Base-by-base conservation (phyloP, 164 flowering plant species). In the Stephania japonica region DNA sequence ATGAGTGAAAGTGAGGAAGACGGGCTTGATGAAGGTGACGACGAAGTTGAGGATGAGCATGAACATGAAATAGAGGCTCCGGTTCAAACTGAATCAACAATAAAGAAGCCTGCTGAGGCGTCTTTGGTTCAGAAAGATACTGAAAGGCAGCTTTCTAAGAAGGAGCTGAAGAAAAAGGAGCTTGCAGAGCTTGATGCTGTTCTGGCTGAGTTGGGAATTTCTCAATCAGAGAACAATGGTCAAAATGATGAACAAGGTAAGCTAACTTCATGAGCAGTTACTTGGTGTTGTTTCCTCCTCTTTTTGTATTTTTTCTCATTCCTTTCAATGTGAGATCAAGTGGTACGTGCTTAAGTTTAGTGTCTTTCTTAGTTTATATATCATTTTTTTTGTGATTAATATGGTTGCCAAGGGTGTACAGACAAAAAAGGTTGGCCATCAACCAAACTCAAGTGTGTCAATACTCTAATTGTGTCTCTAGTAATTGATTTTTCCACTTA, bases 111-210 rank as follows among this genome's bases (percentile, higher is more conserved):
- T 63, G 13, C 27, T 63, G 27, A 63, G 66, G 32, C 25, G 23
- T 63, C 66, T 63, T 63, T 63, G 66, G 66, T 13, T 1, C 66
- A 23, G 4, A 63, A 63, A 24, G 66, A 63, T 23, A 63, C 66
- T 63, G 66, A 63, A 63, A 63, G 66, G 27, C 66, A 63, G 25
- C 66, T 63, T 7, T 63, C 66, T 1, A 63, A 63, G 66, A 63
- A 63, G 32, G 66, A 63, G 23, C 66, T 56, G 62, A 56, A 92
- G 85, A 92, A 92, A 47, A 92, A 92, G 82, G 98, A 80, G 73
- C 90, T 92, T 77, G 98, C 83, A 67, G 98, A 92, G 70, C 96
- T 92, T 75, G 94, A 91, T 6, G 98, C 96, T 70, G 85, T 91
- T 74, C 85, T 92, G 68, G 96, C 93, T 75, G 94, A 92, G 76